Conservation (phyloP, 2,329 filamentous ascomycete species). For the Hypoxylon sp. region DNA sequence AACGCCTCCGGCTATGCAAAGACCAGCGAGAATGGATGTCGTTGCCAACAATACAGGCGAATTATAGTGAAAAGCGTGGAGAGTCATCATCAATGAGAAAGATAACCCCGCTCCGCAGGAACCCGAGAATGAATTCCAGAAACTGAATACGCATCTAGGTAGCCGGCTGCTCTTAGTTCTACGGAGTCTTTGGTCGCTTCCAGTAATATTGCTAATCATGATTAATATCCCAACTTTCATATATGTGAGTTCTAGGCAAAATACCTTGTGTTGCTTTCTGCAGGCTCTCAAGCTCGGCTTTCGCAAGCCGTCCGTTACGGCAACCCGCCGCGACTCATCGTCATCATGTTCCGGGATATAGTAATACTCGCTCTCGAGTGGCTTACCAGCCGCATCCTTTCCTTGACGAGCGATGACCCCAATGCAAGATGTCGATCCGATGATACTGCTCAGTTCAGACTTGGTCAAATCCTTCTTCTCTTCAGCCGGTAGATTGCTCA, state of each 20-base stretch:
- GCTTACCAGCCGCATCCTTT: conserved; percentile 95
- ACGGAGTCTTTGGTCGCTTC: conserved; percentile 75
- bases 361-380: conserved; percentile 96
- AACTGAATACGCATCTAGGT: conserved; percentile 7
- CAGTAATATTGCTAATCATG: conserved; percentile 75
- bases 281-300: conserved; percentile 92
- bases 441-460: conserved; percentile 76
- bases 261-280: conserved; percentile 97
- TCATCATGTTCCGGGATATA: conserved; percentile 90
- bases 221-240: conserved; percentile 37
- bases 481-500: conserved; percentile 84
- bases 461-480: conserved; percentile 73
- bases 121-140: conserved; percentile 5
- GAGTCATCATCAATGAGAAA: conserved; percentile 31
- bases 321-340: conserved; percentile 82
- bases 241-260: conserved; percentile 28
- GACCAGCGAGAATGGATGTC: conserved; percentile 21
- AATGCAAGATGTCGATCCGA: conserved; percentile 83
- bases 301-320: conserved; percentile 86
- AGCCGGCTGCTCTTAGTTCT: conserved; percentile 42
- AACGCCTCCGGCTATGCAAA: conserved; percentile 53
- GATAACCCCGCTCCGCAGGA: background rate
- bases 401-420: conserved; percentile 91
- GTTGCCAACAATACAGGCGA: conserved; percentile 9
- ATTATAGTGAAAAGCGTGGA: conserved; percentile 20